Percentiles rank a stretch among this genome's conserved stretches.
phyloP scores from a whole-genome alignment of 371 early-diverging fungal genomes.

The Haplosporangium sp. region DNA sequence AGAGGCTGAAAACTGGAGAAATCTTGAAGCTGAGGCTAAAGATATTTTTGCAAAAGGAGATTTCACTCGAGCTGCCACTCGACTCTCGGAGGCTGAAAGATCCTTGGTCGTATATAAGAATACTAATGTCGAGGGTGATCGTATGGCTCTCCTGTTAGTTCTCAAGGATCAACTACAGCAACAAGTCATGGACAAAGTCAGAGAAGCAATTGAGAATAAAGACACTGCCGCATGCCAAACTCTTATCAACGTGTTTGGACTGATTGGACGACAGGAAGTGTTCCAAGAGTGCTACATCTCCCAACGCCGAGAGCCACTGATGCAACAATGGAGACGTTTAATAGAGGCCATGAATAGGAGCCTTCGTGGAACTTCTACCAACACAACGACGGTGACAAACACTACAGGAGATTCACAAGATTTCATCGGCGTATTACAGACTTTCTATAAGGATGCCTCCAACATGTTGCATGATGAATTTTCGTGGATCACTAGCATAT shows the following conservation, averaged over 20 bases:
- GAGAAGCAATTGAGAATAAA: conserved; percentile 64
- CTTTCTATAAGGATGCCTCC: conserved; percentile 66
- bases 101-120: conserved; percentile 75
- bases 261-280: conserved; percentile 66
- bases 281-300: conserved; percentile 73
- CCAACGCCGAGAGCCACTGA: conserved; percentile 57
- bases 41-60: conserved; percentile 70
- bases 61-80: conserved; percentile 67
- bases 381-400: neutral
- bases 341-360: conserved; percentile 16
- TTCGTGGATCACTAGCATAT: conserved; percentile 72
- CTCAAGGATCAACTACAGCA: conserved; percentile 70
- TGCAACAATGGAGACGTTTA: conserved; percentile 59
- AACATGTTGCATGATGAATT: conserved; percentile 68
- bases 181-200: conserved; percentile 61
- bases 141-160: conserved; percentile 61
- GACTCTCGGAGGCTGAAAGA: conserved; percentile 74
- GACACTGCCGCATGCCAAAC: conserved; percentile 67
- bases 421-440: conserved; percentile 57
- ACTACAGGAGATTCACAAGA: conserved; percentile 32
- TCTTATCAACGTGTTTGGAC: conserved; percentile 65
- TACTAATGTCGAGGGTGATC: conserved; percentile 74
- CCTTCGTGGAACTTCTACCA: neutral
- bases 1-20: conserved; percentile 85
- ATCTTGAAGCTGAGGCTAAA: conserved; percentile 76